phyloP scores from a whole-genome alignment of 441 rosid species.

The Aleurites moluccanus region DNA sequence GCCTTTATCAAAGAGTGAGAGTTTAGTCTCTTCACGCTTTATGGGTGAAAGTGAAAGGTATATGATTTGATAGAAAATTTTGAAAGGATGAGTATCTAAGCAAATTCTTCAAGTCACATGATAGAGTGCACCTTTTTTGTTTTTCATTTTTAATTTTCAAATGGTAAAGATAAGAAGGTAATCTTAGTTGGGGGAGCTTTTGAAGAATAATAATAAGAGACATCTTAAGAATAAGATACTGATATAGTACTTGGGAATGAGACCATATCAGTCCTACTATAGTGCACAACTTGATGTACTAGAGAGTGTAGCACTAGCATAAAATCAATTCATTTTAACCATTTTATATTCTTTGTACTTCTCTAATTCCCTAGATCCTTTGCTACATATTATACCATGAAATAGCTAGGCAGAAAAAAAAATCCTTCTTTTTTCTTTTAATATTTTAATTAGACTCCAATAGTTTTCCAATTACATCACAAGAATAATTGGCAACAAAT shows the following conservation, averaged over 20 bases:
- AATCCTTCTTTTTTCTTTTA: not conserved
- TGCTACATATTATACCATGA: not conserved
- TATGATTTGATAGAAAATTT: slow-evolving; percentile 37
- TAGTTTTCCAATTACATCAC: too few species aligned
- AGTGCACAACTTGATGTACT: not conserved
- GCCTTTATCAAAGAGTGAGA: slow-evolving; percentile 27
- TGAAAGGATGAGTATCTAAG: slow-evolving; percentile 17
- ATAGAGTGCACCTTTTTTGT: not conserved
- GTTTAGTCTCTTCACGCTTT: slow-evolving; percentile 61
- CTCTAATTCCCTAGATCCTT: slow-evolving; percentile 2
- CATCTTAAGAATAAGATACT: slow-evolving; percentile 19
- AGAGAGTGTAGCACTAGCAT: not conserved
- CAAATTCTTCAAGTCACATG: slow-evolving; percentile 16
- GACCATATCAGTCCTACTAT: not conserved
- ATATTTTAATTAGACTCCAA: too few species aligned
- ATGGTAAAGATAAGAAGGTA: not conserved
- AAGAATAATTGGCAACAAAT: too few species aligned
- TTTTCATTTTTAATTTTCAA: too few species aligned
- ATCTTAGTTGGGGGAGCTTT: not conserved
- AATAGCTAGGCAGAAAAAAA: not conserved
- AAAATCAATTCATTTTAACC: not conserved
- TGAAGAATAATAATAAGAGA: not conserved
- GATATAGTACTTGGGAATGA: not conserved
- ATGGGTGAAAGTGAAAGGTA: slow-evolving; percentile 32
- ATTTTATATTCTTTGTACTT: not conserved